These are phyloP conservation scores for Agaricus sinodeliciosus DNA, from an alignment of 768 basidiomycete genomes.

Conservation along the genomic window DNA sequence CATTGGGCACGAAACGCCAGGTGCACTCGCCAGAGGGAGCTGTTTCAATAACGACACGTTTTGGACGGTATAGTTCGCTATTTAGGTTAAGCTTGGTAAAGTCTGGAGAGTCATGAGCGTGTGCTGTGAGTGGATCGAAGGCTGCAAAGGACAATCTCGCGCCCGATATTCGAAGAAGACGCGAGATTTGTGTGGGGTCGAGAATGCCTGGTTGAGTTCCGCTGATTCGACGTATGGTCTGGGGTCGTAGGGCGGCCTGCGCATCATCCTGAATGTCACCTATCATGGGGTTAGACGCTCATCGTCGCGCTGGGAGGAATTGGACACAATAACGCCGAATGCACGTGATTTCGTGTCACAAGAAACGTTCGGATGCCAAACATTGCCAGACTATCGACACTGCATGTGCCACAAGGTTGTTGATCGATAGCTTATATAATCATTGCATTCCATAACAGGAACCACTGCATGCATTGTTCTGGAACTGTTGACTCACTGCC, in stretches of 20 bases:
- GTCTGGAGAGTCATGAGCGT: constrained; percentile 30
- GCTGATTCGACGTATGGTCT: constrained; percentile 20
- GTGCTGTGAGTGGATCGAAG: constrained; percentile 66
- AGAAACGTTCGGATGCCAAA: background rate
- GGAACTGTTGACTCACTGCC: background rate
- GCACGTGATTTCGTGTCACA: background rate
- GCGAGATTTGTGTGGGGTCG: constrained; percentile 53
- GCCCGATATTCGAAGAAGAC: constrained; percentile 54
- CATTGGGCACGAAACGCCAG: constrained; percentile 78
- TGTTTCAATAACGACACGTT: constrained; percentile 71
- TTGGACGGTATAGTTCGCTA: constrained; percentile 47
- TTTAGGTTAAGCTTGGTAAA: constrained; percentile 35
- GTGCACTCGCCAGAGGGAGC: constrained; percentile 44
- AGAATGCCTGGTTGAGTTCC: constrained; percentile 58
- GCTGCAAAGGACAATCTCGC: constrained; percentile 64
- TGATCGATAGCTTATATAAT: background rate
- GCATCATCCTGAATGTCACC: background rate
- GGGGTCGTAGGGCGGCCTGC: constrained; percentile 18
- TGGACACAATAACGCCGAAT: background rate
- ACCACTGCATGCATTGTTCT: background rate
- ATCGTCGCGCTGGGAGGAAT: too few relatives aligned
- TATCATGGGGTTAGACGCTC: background rate
- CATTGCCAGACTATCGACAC: background rate
- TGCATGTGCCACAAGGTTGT: background rate
- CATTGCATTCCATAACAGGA: background rate